A percentile compares a stretch with the other conserved stretches of the same genome.
These are phyloP conservation scores for Botrytis hyacinthi DNA, from an alignment of 2,329 filamentous ascomycete species.

Conservation along the genomic window DNA sequence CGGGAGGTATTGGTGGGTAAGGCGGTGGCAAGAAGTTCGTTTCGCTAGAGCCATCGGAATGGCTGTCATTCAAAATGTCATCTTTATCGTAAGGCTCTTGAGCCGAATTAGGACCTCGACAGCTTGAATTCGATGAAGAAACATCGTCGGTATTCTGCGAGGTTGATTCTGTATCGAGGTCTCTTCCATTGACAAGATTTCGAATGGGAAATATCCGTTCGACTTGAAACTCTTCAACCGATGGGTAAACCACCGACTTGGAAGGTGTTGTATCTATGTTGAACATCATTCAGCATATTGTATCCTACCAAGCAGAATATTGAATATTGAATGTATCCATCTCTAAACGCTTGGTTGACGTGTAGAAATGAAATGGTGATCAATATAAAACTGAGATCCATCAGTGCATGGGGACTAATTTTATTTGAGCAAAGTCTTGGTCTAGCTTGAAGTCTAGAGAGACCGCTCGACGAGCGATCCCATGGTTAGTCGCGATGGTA, in stretches of 20 bases:
- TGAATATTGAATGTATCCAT: conserved; percentile 5
- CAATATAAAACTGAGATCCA: neutral
- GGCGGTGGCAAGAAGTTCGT: conserved; percentile 25
- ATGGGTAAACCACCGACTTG: conserved; percentile 26
- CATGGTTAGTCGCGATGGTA: neutral
- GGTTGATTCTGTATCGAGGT: neutral
- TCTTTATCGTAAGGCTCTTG: neutral
- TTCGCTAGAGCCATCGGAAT: conserved; percentile 3
- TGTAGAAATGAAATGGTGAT: neutral
- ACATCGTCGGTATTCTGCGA: neutral
- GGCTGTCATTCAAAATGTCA: neutral
- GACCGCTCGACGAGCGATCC: conserved; percentile 4
- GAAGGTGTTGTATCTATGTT: conserved; percentile 17
- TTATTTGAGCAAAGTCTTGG: neutral
- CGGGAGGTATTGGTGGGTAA: conserved; percentile 25
- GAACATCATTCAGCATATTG: conserved; percentile 20
- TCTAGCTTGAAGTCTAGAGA: neutral
- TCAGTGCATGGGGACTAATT: neutral
- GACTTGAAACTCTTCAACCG: conserved; percentile 25
- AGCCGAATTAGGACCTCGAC: neutral
- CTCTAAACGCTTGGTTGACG: neutral
- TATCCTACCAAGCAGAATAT: neutral
- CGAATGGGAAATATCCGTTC: conserved; percentile 34
- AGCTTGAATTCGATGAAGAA: neutral
- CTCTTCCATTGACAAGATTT: conserved; percentile 25